Percentiles rank a stretch among this genome's conserved stretches.
Conservation (phyloP, 257 asterid genomes). For the Gardenia jasminoides region DNA sequence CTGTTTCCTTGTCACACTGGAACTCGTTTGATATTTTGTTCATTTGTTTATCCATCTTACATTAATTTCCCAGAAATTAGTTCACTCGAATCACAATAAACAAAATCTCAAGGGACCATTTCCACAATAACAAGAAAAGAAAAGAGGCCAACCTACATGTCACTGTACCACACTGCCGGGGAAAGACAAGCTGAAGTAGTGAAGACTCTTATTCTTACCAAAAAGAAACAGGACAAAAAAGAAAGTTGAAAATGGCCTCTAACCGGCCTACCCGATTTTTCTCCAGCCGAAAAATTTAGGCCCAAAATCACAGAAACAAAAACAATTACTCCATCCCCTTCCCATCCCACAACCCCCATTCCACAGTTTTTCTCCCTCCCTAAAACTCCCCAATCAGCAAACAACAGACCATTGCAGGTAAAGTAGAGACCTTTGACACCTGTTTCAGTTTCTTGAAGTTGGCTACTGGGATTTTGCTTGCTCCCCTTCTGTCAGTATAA, state of each 20-base stretch:
- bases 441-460: constrained; percentile 1
- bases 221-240: constrained; percentile 45
- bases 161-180: not conserved
- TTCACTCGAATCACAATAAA: not conserved
- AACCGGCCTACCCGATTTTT: constrained; percentile 46
- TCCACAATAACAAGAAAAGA: not conserved
- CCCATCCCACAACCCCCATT: constrained; percentile 9
- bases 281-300: constrained; percentile 24
- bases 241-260: constrained; percentile 68
- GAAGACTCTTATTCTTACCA: constrained; percentile 10
- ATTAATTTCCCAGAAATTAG: not conserved
- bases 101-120: not conserved
- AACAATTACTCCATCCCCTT: constrained; percentile 30
- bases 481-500: not conserved
- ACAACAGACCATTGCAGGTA: constrained; percentile 3
- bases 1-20: not conserved
- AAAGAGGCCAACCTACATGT: not conserved
- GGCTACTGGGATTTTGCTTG: not conserved
- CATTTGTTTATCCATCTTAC: not conserved
- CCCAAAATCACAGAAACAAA: constrained; percentile 21
- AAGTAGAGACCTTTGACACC: constrained; percentile 9
- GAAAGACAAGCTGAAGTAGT: constrained; percentile 29
- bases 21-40: not conserved
- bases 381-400: not conserved
- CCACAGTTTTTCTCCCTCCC: not conserved